phyloP scores from a whole-genome alignment of 768 basidiomycete genomes.

The Lactarius indigo region DNA sequence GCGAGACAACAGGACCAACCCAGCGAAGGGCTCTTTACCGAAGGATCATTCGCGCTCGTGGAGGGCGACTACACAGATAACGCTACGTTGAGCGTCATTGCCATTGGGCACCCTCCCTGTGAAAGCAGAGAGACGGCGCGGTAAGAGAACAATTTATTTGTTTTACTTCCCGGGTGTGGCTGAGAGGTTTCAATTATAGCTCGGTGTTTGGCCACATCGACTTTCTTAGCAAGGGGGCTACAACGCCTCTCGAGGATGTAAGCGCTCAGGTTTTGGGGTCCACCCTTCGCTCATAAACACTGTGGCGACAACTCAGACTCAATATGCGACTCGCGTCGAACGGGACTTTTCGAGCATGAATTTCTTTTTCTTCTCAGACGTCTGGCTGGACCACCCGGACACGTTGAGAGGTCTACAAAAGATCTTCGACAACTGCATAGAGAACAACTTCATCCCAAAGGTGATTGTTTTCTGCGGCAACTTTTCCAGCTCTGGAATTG shows the following conservation, averaged over 20 bases:
- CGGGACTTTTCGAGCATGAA: constrained; percentile 72
- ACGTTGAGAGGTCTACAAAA: constrained; percentile 76
- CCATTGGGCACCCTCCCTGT: constrained; percentile 96
- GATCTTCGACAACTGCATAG: constrained; percentile 88
- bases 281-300: not conserved
- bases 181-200: constrained; percentile 39
- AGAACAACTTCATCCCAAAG: constrained; percentile 82
- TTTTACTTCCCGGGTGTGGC: not conserved
- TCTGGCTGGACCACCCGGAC: constrained; percentile 89
- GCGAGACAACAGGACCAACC: constrained; percentile 66
- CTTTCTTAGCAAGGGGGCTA: constrained; percentile 92
- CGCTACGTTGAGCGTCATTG: constrained; percentile 80
- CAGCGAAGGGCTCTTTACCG: constrained; percentile 93
- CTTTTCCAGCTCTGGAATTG: constrained; percentile 81
- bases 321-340: constrained; percentile 57
- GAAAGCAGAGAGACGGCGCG: constrained; percentile 82
- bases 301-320: constrained; percentile 35
- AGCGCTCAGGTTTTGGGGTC: constrained; percentile 28
- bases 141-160: constrained; percentile 38
- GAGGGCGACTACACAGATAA: constrained; percentile 98
- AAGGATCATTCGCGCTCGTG: constrained; percentile 91
- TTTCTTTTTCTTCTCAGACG: constrained; percentile 93
- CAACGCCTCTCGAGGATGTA: constrained; percentile 89
- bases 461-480: constrained; percentile 93
- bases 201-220: constrained; percentile 96